These are phyloP conservation scores for Aristolochia contorta DNA, from an alignment of 164 flowering plant genomes.

Conservation along the genomic window DNA sequence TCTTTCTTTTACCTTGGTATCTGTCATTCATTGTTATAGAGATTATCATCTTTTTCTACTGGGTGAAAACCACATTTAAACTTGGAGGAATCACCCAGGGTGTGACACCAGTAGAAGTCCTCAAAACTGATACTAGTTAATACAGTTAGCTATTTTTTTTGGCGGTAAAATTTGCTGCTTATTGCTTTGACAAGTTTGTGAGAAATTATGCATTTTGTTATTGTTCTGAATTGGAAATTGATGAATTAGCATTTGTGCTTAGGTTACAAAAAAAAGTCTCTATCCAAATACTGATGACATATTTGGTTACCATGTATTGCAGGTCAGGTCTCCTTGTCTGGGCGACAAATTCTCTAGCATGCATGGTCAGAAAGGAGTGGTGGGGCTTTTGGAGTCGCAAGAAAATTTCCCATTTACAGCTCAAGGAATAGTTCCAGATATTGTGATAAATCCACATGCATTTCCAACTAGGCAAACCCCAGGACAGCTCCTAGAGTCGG, in stretches of 20 bases:
- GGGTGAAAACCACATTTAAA: too few relatives aligned
- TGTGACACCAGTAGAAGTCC: too few relatives aligned
- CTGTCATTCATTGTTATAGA: not conserved
- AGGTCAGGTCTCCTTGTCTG: slow-evolving; percentile 84
- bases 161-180: too few relatives aligned
- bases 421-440: slow-evolving; percentile 94
- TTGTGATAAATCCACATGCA: slow-evolving; percentile 95
- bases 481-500: slow-evolving; percentile 90
- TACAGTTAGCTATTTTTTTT: too few relatives aligned
- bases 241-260: too few relatives aligned
- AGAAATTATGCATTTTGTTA: too few relatives aligned
- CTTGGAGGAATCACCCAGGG: too few relatives aligned
- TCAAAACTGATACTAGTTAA: too few relatives aligned
- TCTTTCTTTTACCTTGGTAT: not conserved
- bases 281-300: not conserved
- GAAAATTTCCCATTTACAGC: slow-evolving; percentile 87
- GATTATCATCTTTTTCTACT: too few relatives aligned
- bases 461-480: slow-evolving; percentile 96
- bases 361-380: slow-evolving; percentile 97
- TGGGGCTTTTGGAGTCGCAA: slow-evolving; percentile 76
- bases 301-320: slow-evolving; percentile 13
- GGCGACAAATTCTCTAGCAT: slow-evolving; percentile 98
- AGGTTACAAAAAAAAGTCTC: not conserved
- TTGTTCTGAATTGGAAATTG: too few relatives aligned
- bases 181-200: too few relatives aligned